phyloP scores from a whole-genome alignment of 1,139 yeast genomes.

The Magnusiomyces tetraspermus region DNA sequence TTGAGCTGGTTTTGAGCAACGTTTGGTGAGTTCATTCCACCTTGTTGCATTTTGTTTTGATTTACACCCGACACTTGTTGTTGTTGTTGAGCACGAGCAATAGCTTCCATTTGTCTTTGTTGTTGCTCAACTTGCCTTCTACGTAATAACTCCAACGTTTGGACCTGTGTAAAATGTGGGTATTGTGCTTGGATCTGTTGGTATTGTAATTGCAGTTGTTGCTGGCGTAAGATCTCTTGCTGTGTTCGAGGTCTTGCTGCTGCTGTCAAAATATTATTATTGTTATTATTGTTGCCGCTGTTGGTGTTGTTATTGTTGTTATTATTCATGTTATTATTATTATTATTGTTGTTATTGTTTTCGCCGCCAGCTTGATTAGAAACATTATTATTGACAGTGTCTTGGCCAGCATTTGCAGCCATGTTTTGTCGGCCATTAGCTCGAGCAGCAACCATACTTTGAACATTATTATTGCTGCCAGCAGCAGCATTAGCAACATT shows the following conservation, averaged over 20 bases:
- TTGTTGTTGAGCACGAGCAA: constrained; percentile 9
- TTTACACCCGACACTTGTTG: constrained; percentile 5
- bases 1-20: neutral
- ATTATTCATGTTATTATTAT: no score
- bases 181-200: constrained; percentile 7
- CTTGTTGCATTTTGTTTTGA: neutral
- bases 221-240: constrained; percentile 13
- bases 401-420: no score
- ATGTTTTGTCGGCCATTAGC: no score
- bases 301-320: no score
- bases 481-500: constrained; percentile 7
- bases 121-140: constrained; percentile 16
- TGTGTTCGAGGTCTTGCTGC: neutral
- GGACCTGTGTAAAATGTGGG: constrained; percentile 3
- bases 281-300: no score
- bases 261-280: no score
- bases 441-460: constrained; percentile 2
- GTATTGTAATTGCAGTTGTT: constrained; percentile 16
- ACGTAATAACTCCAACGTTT: neutral
- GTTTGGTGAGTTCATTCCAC: neutral
- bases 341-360: no score
- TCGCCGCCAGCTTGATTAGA: no score
- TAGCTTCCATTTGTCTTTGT: constrained; percentile 12
- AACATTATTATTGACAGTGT: no score
- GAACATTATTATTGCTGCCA: constrained; percentile 5